Evolutionary conservation across 2,329 filamentous ascomycete species (phyloP), one percentile per base, ranked within the genome.

Genomic region (Trichoderma brevicompactum): DNA sequence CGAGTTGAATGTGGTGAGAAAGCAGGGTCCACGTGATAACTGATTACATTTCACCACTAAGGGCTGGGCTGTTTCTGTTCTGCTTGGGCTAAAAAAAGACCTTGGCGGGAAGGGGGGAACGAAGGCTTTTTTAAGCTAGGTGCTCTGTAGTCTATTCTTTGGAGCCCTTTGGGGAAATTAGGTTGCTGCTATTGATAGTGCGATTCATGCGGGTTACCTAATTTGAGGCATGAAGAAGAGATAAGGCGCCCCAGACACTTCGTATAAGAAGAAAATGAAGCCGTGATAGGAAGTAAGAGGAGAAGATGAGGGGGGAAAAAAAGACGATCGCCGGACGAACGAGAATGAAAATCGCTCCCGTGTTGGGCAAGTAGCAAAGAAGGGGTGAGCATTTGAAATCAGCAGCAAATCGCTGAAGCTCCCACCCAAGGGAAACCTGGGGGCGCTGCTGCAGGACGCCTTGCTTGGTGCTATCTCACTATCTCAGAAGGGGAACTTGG

Each of bases 81-180:
- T 13, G 10, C 23, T 41, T n/a, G 46, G 46, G 44, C 56, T 60
- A 60, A 60, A 60, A 50, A 50, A 50, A 60, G 56, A 36, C 23
- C 10, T 10, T 32, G 56, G 46, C 34, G 56, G 56, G 34, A 60
- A 41, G 36, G 19, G 46, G 36, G 38, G 36, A 23, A 10, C 44
- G 44, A 49, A 60, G 56, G 44, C 19, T 44, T 40, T 19, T 49
- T 50, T 60, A 49, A 38, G 36, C 36, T 38, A 38, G 36, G 10
- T 10, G 43, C 12, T 59, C 17, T 32, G 49, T 56, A 56, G 53
- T 15, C 34, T 60, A 41, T 41, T 19, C 9, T 50, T 38, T 43
- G 40, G 23, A 28, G 53, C 15, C 41, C n/a, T 28, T 55, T 34
- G 48, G 56, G 44, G 44, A 41, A 50, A 50, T 41, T 28, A 28